phyloP scores from a whole-genome alignment of 2,329 filamentous ascomycete genomes.

The Epichloe amarillans region DNA sequence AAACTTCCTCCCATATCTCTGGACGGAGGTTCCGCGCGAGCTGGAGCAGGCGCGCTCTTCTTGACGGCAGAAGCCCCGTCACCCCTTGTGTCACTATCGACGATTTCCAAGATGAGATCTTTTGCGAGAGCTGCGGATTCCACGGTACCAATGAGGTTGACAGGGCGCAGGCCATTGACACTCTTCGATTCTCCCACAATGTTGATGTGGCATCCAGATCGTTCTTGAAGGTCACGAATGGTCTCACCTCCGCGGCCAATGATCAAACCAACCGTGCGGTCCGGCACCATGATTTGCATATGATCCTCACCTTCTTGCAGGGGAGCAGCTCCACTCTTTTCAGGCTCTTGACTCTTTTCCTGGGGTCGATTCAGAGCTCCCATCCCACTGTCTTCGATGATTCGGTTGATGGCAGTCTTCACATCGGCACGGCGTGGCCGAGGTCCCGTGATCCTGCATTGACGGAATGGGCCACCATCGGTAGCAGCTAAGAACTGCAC shows the following conservation, averaged over 20 bases:
- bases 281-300: constrained; percentile 88
- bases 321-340: constrained; percentile 27
- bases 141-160: constrained; percentile 74
- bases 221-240: constrained; percentile 81
- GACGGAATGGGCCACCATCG: constrained; percentile 59
- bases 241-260: constrained; percentile 91
- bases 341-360: constrained; percentile 27
- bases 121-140: constrained; percentile 66
- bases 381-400: constrained; percentile 64
- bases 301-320: constrained; percentile 71
- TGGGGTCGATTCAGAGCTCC: constrained; percentile 32
- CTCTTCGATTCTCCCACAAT: constrained; percentile 91
- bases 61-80: constrained; percentile 24
- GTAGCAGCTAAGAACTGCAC: constrained; percentile 78
- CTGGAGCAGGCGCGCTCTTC: constrained; percentile 11
- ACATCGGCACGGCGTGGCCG: constrained; percentile 61
- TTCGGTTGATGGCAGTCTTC: constrained; percentile 70
- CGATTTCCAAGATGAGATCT: constrained; percentile 83
- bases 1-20: constrained; percentile 21
- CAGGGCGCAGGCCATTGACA: constrained; percentile 75
- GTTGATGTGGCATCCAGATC: constrained; percentile 89
- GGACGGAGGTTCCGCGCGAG: constrained; percentile 18
- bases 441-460: constrained; percentile 75
- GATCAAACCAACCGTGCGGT: constrained; percentile 82
- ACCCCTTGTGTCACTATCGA: constrained; percentile 72